Evolutionary conservation across 73 alveolate genomes (phyloP), one percentile per base, ranked within the genome.

Genomic region (Paraurostyla sp.): DNA sequence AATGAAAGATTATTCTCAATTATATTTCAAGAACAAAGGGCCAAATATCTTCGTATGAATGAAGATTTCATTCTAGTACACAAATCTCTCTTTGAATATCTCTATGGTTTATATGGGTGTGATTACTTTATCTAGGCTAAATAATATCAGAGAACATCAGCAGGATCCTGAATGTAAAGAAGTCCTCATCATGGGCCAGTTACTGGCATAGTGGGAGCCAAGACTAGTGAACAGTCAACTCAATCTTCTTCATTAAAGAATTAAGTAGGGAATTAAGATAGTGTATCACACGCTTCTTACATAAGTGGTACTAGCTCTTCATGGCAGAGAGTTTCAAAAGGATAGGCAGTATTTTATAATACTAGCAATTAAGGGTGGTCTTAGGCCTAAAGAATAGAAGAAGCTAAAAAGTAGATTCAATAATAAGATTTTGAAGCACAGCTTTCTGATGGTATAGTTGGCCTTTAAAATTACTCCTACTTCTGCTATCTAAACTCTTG

Each of bases 401-500:
- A 50, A 29, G 30, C 38, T 13, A 78, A 50, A 35, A 78, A 78
- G 68, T 20, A 50, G 29, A 3, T 43, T 0, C 29, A 49, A 25
- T 52, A 54, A 35, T n/a, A 43, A 40, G 89, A 78, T 22, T 38
- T 43, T 1, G 65, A 43, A 27, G 35, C 76, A 0, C 35, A 65
- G 22, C 68, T 65, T 9, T 63, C 86, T 0, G 82, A 71, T 36
- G 93, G 93, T 1, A 54, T 73, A 11, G 60, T 87, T 0, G 93
- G 93, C 2, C 51, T 87, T 16, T 46, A 76, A 35, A 87, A 87
- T 42, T 87, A 50, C 32, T 29, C 89, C 18, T 87, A 46, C 33
- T 87, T 71, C 58, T 87, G 93, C 71, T 87, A 87, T 42, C 50
- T 87, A 33, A 87, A 87, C 32, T 75, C 89, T 3, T 87, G 93